A percentile compares a stretch with the other conserved stretches of the same genome.
phyloP scores from a whole-genome alignment of 345 rosid species.

The Moricandia moricandioides region DNA sequence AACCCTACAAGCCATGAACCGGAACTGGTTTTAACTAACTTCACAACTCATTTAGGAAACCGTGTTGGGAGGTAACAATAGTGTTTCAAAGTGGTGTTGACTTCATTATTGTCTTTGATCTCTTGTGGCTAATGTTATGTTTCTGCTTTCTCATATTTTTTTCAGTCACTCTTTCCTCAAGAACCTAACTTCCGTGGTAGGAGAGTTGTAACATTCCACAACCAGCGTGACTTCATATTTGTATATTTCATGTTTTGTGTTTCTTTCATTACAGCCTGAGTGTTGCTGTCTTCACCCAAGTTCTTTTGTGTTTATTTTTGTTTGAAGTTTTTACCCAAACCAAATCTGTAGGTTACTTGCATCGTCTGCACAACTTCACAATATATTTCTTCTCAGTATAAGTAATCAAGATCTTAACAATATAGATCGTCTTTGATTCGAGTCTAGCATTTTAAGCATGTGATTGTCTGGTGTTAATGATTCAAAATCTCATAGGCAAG shows the following conservation, averaged over 20 bases:
- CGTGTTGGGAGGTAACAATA: constrained; percentile 72
- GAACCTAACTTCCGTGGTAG: constrained; percentile 82
- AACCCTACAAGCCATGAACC: constrained; percentile 91
- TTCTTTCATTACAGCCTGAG: constrained; percentile 51
- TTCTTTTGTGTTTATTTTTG: not conserved
- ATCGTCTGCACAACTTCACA: not conserved
- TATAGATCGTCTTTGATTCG: not conserved
- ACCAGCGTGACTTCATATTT: constrained; percentile 92
- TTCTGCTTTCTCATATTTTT: constrained; percentile 39
- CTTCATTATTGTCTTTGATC: not conserved
- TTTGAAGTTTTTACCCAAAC: no score
- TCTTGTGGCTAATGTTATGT: not conserved
- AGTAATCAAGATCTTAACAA: not conserved
- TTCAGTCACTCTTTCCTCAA: constrained; percentile 86
- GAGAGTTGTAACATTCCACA: constrained; percentile 91
- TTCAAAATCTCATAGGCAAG: no score
- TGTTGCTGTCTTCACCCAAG: not conserved
- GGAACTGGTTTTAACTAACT: constrained; percentile 80
- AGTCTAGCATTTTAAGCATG: not conserved
- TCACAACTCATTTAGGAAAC: constrained; percentile 87
- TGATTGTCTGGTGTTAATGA: not conserved
- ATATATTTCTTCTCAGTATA: constrained; percentile 36
- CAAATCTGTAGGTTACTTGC: not conserved
- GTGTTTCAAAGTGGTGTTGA: no score
- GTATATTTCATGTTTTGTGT: not conserved